Percentiles rank a stretch among this genome's conserved stretches.
phyloP scores from a whole-genome alignment of 208 protist species.

The Trypanosomatidae sp. region DNA sequence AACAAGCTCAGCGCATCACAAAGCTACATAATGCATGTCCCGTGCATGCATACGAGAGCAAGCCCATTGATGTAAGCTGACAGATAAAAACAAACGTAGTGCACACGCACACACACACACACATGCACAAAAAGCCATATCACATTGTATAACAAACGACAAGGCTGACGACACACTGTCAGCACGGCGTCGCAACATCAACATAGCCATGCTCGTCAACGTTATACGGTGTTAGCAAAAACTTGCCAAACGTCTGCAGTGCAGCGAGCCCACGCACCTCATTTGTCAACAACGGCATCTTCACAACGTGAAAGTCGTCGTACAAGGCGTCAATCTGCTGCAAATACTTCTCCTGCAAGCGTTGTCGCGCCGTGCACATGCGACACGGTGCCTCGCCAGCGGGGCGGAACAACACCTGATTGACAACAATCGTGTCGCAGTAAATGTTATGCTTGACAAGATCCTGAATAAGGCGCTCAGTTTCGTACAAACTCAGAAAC shows the following conservation, averaged over 20 bases:
- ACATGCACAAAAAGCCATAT: too few species aligned
- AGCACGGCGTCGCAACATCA: too few species aligned
- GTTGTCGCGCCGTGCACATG: conserved; percentile 81
- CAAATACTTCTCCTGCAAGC: conserved; percentile 94
- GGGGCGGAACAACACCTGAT: conserved; percentile 86
- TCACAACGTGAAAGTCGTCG: conserved; percentile 91
- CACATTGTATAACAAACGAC: too few species aligned
- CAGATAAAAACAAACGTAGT: too few species aligned
- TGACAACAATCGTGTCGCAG: conserved; percentile 93
- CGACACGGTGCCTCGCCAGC: conserved; percentile 46
- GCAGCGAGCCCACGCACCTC: conserved; percentile 86
- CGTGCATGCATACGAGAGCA: too few species aligned
- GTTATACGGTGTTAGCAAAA: conserved; percentile 61
- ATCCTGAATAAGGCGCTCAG: conserved; percentile 97
- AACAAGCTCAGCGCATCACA: too few species aligned
- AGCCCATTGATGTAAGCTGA: too few species aligned
- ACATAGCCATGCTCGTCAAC: conserved; percentile 45
- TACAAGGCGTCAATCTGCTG: conserved; percentile 93
- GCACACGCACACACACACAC: too few species aligned
- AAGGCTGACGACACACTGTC: too few species aligned
- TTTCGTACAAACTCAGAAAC: conserved; percentile 98
- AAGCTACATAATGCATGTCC: too few species aligned
- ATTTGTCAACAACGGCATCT: conserved; percentile 83
- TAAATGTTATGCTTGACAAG: conserved; percentile 94
- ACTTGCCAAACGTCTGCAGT: conserved; percentile 41